Percentiles rank a stretch among this genome's conserved stretches.
Evolutionary conservation across 2,329 filamentous ascomycete species (phyloP).

Genomic region (Akanthomyces uredinophilus): DNA sequence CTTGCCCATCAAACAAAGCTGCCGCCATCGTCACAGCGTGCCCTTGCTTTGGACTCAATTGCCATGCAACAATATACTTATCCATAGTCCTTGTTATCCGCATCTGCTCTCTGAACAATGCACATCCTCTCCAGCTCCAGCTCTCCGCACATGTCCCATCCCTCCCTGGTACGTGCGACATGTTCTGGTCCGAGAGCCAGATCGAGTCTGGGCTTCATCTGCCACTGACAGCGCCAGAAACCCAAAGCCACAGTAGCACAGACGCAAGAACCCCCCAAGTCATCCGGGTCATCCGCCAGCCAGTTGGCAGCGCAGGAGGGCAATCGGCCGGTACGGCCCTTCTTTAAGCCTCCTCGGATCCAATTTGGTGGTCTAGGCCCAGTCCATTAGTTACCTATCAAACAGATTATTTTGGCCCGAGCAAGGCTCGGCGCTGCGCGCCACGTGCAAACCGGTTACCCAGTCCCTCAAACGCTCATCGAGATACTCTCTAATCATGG

Average conservation of each 20-base stretch:
- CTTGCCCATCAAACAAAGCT: not conserved
- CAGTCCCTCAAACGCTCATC: not conserved
- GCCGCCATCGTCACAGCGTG: not conserved
- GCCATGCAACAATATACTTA: not conserved
- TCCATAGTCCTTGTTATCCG: not conserved
- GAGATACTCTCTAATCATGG: not conserved
- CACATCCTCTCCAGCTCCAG: too few relatives aligned
- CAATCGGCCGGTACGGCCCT: not conserved
- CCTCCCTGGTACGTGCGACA: not conserved
- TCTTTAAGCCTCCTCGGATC: not conserved
- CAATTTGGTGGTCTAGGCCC: conserved; percentile 2
- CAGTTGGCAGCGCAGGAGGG: not conserved
- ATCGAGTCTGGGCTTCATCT: not conserved
- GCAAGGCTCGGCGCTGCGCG: not conserved
- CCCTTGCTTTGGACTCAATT: not conserved
- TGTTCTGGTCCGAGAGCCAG: not conserved
- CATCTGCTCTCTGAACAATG: not conserved
- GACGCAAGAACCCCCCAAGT: not conserved
- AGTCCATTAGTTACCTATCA: too few relatives aligned
- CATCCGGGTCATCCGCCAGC: not conserved
- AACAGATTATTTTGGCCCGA: too few relatives aligned
- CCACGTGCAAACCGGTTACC: not conserved
- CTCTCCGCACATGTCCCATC: not conserved
- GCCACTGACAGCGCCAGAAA: not conserved
- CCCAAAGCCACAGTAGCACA: not conserved